These are phyloP conservation scores for Colletotrichum orbiculare DNA, from an alignment of 2,329 filamentous ascomycete genomes.

Conservation along the genomic window DNA sequence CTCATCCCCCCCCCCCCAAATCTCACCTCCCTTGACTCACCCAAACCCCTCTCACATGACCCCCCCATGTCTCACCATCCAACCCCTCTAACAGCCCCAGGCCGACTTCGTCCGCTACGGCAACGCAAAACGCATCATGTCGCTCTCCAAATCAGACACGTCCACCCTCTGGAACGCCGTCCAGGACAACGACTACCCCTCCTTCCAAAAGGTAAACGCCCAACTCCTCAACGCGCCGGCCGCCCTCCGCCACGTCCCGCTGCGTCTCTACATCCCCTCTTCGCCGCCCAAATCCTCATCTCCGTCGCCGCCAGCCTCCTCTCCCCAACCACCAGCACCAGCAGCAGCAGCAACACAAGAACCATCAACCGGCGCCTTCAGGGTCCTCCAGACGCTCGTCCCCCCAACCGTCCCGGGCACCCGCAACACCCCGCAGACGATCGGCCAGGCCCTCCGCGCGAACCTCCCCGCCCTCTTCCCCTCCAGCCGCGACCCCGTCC, in stretches of 20 bases:
- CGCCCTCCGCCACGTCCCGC: slow-evolving; percentile 83
- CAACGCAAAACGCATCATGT: slow-evolving; percentile 91
- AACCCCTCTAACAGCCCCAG: slow-evolving; percentile 37
- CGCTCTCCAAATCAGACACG: slow-evolving; percentile 84
- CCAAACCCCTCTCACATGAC: not conserved
- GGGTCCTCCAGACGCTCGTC: slow-evolving; percentile 81
- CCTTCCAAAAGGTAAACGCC: slow-evolving; percentile 80
- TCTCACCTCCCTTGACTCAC: not conserved
- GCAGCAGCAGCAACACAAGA: not conserved
- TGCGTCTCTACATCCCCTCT: slow-evolving; percentile 86
- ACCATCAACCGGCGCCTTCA: slow-evolving; percentile 64
- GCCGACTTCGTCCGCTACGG: slow-evolving; percentile 91
- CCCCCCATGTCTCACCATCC: slow-evolving; percentile 8
- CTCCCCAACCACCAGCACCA: slow-evolving; percentile 31
- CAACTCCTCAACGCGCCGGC: slow-evolving; percentile 81
- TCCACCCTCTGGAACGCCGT: slow-evolving; percentile 86
- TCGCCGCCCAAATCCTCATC: slow-evolving; percentile 53
- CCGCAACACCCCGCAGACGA: slow-evolving; percentile 56
- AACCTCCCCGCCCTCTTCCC: slow-evolving; percentile 87
- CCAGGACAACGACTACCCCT: slow-evolving; percentile 77
- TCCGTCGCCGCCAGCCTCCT: slow-evolving; percentile 13
- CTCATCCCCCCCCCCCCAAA: not conserved
- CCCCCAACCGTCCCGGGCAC: slow-evolving; percentile 55
- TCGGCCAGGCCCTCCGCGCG: slow-evolving; percentile 81
- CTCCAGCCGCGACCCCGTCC: slow-evolving; percentile 82